Evolutionary conservation across 2,329 filamentous ascomycete species (phyloP).

Genomic region (Zymoseptoria passerinii): DNA sequence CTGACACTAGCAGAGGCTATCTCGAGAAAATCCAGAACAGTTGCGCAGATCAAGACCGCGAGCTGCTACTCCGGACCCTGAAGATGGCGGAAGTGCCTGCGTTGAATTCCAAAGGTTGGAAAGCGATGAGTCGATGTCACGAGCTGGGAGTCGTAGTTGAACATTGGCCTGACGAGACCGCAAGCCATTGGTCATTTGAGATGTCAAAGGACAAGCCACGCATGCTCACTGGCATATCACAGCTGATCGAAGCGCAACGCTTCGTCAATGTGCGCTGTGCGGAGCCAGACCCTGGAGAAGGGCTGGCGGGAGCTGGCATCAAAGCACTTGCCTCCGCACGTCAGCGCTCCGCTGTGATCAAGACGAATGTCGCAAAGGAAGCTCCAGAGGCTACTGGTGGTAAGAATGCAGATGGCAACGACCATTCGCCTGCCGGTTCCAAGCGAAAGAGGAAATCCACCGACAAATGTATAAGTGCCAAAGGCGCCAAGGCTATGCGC

Average conservation of each 20-base stretch:
- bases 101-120: constrained; percentile 54
- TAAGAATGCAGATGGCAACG: not conserved
- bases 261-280: constrained; percentile 39
- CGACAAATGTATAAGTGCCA: not conserved
- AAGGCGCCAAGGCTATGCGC: not conserved
- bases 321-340: constrained; percentile 18
- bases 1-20: constrained; percentile 62
- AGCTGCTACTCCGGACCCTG: constrained; percentile 57
- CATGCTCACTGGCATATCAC: constrained; percentile 50
- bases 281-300: constrained; percentile 24
- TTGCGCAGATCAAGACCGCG: constrained; percentile 54
- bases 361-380: not conserved
- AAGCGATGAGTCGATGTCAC: constrained; percentile 58
- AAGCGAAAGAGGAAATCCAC: not conserved
- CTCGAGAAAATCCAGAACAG: constrained; percentile 52
- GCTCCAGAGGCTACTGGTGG: not conserved
- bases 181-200: constrained; percentile 58
- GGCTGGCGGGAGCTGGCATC: constrained; percentile 26
- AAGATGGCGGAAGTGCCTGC: constrained; percentile 50
- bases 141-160: constrained; percentile 69
- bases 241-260: constrained; percentile 48
- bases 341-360: not conserved
- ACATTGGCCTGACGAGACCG: constrained; percentile 55
- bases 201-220: constrained; percentile 33
- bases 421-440: not conserved